Conservation (phyloP, 208 protist species). For the Trypanosoma brucei region DNA sequence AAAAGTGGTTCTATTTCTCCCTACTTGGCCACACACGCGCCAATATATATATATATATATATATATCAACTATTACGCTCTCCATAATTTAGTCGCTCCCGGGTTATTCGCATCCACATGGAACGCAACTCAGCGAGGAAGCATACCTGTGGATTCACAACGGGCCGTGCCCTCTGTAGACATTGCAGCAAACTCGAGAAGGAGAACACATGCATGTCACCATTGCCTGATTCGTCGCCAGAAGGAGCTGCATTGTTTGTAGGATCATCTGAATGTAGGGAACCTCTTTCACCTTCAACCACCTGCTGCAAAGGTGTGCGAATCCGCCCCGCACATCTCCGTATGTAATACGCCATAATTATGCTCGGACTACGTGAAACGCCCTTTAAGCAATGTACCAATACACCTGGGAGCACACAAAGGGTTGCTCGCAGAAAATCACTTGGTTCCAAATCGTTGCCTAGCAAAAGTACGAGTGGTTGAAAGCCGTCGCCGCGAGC, state of each 20-base stretch:
- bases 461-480: not conserved
- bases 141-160: conserved; percentile 59
- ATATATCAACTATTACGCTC: no score
- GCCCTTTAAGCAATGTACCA: conserved; percentile 82
- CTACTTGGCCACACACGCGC: no score
- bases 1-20: no score
- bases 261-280: not conserved
- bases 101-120: conserved; percentile 31
- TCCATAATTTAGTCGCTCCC: not conserved
- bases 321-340: conserved; percentile 19
- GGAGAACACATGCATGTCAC: conserved; percentile 6
- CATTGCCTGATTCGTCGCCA: not conserved
- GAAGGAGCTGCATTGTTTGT: no score
- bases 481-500: not conserved
- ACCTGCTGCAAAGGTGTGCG: conserved; percentile 6
- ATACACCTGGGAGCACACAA: conserved; percentile 27
- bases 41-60: no score
- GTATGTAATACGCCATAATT: conserved; percentile 56
- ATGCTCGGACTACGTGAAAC: conserved; percentile 73
- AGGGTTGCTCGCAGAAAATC: not conserved
- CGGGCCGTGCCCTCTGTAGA: conserved; percentile 38
- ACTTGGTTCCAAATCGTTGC: not conserved
- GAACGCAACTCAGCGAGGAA: conserved; percentile 58
- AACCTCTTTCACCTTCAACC: not conserved
- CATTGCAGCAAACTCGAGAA: conserved; percentile 28